Evolutionary conservation across 2,329 filamentous ascomycete species (phyloP), one percentile per base, ranked within the genome.

Genomic region (Paracorniculantispora psalliotae): DNA sequence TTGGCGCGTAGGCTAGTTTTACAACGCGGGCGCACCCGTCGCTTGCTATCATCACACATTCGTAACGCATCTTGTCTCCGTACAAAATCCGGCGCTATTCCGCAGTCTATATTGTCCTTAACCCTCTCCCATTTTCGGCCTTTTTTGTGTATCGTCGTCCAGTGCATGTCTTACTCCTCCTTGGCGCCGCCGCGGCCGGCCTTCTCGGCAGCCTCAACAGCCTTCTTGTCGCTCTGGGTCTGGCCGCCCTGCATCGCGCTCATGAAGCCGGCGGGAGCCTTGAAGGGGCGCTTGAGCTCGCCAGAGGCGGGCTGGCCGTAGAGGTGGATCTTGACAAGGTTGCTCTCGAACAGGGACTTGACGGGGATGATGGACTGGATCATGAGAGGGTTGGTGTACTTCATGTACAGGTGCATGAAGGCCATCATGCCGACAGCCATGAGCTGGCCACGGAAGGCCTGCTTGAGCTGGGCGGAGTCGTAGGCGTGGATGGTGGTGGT

Each of bases 311-410:
- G 85, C 75, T 94, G 81, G 69, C 92, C 92, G 64, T 92, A 89
- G 64, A 99, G 67, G 78, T 97, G 90, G 71, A 99, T 93, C 85
- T 97, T 97, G 81, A 94, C 85, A 68, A 97, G 81, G 82, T 97
- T 97, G 79, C 88, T 84, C 82, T 99, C 94, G 76, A 99, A 84
- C 48, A 92, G 93, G 72, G 89, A 84, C 88, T 99, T 99, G 76
- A 97, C 82, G 35, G 94, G 94, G 72, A 99, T 94, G 79, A 99
- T 96, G 75, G 90, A 96, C 85, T 99, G 94, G 80, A 99, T 96
- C 70, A 97, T 81, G 54, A 99, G 90, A 44, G 94, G 94, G 86
- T 97, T 99, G 80, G 92, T 97, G 88, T 97, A 99, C 77, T 97
- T 92, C 83, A 99, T 90, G 87, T 97, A 99, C 63, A 99, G 66